phyloP scores from a whole-genome alignment of 345 rosid genomes.

The Salix brachista region DNA sequence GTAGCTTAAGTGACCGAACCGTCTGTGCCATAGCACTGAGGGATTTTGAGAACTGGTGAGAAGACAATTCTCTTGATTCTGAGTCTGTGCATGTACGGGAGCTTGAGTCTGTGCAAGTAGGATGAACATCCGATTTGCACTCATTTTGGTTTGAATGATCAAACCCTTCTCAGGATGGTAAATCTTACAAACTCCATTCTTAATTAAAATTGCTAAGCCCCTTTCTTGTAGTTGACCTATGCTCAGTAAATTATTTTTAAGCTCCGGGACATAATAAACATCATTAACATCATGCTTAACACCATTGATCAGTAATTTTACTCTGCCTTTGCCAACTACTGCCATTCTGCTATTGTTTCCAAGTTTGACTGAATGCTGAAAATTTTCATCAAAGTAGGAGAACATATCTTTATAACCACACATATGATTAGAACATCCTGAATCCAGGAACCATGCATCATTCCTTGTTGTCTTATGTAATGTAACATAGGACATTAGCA shows the following conservation, averaged over 20 bases:
- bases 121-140: constrained; percentile 5
- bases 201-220: constrained; percentile 3
- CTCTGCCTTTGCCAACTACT: background rate
- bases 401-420: background rate
- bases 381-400: background rate
- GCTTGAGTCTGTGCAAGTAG: background rate
- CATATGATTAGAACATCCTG: background rate
- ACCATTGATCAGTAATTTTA: no score
- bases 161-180: constrained; percentile 4
- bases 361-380: background rate
- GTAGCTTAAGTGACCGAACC: no score
- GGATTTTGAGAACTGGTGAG: no score
- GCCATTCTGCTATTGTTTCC: background rate
- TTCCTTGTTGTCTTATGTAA: background rate
- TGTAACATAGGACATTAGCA: background rate
- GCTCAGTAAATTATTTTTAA: background rate
- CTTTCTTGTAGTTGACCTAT: constrained; percentile 14
- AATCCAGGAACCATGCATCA: constrained; percentile 2
- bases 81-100: background rate
- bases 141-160: constrained; percentile 2
- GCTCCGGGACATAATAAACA: background rate
- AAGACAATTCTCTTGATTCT: no score
- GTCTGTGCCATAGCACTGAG: no score
- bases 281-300: background rate
- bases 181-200: background rate